A percentile compares a stretch with the other conserved stretches of the same genome.
These are phyloP conservation scores for Trametes coccinea DNA, from an alignment of 768 basidiomycete genomes.

Conservation along the genomic window DNA sequence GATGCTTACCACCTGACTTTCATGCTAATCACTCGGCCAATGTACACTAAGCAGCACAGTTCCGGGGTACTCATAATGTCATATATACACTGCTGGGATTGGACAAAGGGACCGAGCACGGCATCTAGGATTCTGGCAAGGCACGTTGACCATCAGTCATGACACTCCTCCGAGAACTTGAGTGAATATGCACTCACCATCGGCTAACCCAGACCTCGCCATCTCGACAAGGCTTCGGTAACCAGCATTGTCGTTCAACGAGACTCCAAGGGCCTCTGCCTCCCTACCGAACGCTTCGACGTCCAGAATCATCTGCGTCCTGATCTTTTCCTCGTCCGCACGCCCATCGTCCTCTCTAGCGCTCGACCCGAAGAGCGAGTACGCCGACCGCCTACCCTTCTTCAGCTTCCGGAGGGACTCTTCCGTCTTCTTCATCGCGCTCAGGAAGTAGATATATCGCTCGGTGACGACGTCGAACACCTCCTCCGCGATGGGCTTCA, in stretches of 20 bases:
- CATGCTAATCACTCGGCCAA: conserved; percentile 25
- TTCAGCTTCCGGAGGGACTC: conserved; percentile 85
- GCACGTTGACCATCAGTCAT: background rate
- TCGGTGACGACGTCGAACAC: conserved; percentile 74
- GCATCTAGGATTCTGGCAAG: background rate
- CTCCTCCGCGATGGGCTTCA: conserved; percentile 52
- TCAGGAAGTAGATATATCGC: conserved; percentile 76
- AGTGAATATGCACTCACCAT: conserved; percentile 23
- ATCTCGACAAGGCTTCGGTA: conserved; percentile 60
- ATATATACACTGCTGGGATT: background rate
- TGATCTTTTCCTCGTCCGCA: conserved; percentile 85
- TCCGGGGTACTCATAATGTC: conserved; percentile 5
- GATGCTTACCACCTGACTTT: conserved; percentile 37
- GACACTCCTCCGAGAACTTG: background rate
- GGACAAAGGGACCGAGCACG: background rate
- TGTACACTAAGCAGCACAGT: conserved; percentile 29
- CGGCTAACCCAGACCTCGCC: conserved; percentile 47
- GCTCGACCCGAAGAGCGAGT: conserved; percentile 73
- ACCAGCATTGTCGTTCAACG: conserved; percentile 50
- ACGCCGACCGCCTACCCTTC: conserved; percentile 77
- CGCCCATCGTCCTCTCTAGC: conserved; percentile 66
- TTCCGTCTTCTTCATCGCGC: conserved; percentile 89
- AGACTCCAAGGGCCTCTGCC: conserved; percentile 66
- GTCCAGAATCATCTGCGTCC: conserved; percentile 82
- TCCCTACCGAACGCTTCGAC: conserved; percentile 83